Evolutionary conservation across 495 filamentous ascomycete genomes (phyloP).

Genomic region (Wilcoxina mikolae): DNA sequence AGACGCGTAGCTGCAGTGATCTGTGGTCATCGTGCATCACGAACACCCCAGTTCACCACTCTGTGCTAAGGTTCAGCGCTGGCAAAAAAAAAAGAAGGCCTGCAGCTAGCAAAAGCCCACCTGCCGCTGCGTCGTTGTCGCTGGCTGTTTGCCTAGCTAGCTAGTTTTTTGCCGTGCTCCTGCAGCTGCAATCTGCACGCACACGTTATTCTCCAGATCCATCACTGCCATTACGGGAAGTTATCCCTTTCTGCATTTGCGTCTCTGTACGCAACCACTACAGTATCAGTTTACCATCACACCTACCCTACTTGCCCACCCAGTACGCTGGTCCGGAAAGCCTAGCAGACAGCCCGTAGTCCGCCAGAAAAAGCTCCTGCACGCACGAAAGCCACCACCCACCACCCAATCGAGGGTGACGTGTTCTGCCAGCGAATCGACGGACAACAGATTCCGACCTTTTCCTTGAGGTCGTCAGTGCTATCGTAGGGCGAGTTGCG

Average conservation of each 20-base stretch:
- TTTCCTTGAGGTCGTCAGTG: no score
- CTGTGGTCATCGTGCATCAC: constrained; percentile 7
- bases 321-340: not conserved
- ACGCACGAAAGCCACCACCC: not conserved
- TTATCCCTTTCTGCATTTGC: not conserved
- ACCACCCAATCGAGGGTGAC: constrained; percentile 5
- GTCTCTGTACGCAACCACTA: not conserved
- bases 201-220: constrained; percentile 7
- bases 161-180: constrained; percentile 2
- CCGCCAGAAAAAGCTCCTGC: not conserved
- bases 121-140: constrained; percentile 2
- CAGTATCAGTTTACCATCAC: not conserved
- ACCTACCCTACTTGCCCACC: not conserved
- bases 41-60: not conserved
- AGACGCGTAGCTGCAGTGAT: constrained; percentile 6
- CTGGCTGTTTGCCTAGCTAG: constrained; percentile 5
- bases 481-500: not conserved
- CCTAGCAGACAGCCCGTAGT: not conserved
- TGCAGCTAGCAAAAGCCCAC: not conserved
- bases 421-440: constrained; percentile 7
- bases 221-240: not conserved
- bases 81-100: constrained; percentile 1
- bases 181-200: constrained; percentile 7
- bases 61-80: not conserved
- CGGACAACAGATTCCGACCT: not conserved